Evolutionary conservation across 2,329 filamentous ascomycete genomes (phyloP).

Genomic region (Colletotrichum limetticola): DNA sequence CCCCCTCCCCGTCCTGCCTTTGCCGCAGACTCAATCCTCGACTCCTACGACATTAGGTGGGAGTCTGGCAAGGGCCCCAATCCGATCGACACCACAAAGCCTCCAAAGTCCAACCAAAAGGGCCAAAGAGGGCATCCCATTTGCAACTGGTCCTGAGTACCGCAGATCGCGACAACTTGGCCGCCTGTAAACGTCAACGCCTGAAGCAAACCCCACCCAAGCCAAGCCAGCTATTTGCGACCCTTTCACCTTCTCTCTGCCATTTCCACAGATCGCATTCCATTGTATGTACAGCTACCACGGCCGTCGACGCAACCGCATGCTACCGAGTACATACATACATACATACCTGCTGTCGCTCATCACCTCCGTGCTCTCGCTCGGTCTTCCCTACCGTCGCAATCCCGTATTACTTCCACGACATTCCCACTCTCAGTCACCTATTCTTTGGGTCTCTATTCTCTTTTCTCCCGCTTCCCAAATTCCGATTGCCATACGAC

Average conservation of each 20-base stretch:
- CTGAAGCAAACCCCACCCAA: conserved; percentile 25
- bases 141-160: conserved; percentile 11
- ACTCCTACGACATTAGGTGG: not conserved
- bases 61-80: not conserved
- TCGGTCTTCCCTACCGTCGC: conserved; percentile 12
- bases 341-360: too few relatives aligned
- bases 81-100: conserved; percentile 19
- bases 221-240: conserved; percentile 26
- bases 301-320: conserved; percentile 27
- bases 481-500: conserved; percentile 32
- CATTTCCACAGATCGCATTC: not conserved
- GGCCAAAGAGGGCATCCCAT: not conserved
- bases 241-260: not conserved
- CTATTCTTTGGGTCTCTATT: conserved; percentile 28
- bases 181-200: conserved; percentile 28
- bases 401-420: conserved; percentile 34
- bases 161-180: conserved; percentile 26
- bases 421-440: conserved; percentile 27
- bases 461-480: conserved; percentile 31
- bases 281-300: conserved; percentile 7
- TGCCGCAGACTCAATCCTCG: not conserved
- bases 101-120: not conserved
- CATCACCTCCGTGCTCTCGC: not conserved
- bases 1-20: conserved; percentile 16
- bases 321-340: not conserved